Conservation (phyloP, 2,329 filamentous ascomycete species). For the Camillea tinctor region DNA sequence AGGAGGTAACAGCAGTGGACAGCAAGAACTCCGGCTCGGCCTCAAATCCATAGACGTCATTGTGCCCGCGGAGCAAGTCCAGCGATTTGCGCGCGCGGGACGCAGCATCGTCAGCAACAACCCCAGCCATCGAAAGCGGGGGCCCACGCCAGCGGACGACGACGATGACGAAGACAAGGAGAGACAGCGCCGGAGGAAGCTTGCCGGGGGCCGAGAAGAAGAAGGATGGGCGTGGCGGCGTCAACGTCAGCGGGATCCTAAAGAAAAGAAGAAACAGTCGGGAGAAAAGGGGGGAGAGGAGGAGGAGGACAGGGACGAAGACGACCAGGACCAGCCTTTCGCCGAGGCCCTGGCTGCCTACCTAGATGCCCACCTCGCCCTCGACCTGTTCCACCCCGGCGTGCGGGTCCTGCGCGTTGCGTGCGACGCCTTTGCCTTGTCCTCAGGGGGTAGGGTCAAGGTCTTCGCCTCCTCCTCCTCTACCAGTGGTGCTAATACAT, state of each 20-base stretch:
- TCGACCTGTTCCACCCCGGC: slow-evolving; percentile 56
- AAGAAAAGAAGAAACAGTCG: no score
- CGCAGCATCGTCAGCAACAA: slow-evolving; percentile 9
- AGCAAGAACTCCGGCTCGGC: slow-evolving; percentile 25
- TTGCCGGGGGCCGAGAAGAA: slow-evolving; percentile 48
- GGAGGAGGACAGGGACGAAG: neutral
- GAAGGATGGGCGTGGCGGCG: slow-evolving; percentile 53
- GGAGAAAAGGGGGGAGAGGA: neutral
- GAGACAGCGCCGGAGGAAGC: slow-evolving; percentile 39
- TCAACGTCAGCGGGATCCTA: neutral
- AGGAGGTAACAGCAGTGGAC: neutral
- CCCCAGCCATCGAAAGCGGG: slow-evolving; percentile 8
- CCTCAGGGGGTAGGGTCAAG: slow-evolving; percentile 49
- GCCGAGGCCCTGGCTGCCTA: slow-evolving; percentile 50
- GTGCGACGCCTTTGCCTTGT: slow-evolving; percentile 55
- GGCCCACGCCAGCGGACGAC: slow-evolving; percentile 20
- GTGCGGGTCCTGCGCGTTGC: slow-evolving; percentile 53
- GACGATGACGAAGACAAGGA: slow-evolving; percentile 28
- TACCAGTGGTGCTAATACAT: neutral
- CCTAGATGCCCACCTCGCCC: slow-evolving; percentile 50
- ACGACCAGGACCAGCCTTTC: slow-evolving; percentile 41
- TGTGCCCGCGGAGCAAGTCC: slow-evolving; percentile 47
- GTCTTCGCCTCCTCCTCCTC: slow-evolving; percentile 33
- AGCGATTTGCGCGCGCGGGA: slow-evolving; percentile 45
- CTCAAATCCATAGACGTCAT: slow-evolving; percentile 51